Conservation (phyloP, 306 rosid species). For the Ceratonia siliqua region DNA sequence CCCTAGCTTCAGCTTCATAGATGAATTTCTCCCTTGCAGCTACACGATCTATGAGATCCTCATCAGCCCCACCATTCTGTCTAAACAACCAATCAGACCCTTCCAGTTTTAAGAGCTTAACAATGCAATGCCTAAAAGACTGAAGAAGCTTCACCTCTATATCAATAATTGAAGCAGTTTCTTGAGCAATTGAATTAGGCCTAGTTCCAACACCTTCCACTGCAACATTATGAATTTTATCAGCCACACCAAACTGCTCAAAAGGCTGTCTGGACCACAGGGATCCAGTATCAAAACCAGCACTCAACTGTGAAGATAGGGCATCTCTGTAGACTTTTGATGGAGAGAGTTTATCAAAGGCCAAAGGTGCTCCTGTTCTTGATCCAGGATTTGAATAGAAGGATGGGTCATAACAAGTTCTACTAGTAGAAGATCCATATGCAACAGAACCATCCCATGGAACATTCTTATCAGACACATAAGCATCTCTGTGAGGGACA, state of each 20-base stretch:
- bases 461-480: conserved; percentile 50
- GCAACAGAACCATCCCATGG: conserved; percentile 59
- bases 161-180: conserved; percentile 54
- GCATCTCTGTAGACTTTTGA: conserved; percentile 52
- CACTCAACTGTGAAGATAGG: conserved; percentile 57
- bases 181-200: conserved; percentile 47
- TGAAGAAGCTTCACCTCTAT: conserved; percentile 77
- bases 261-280: conserved; percentile 91
- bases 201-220: conserved; percentile 48
- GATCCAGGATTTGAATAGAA: conserved; percentile 52
- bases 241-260: conserved; percentile 85
- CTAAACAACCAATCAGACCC: conserved; percentile 93
- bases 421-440: conserved; percentile 54
- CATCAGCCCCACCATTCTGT: conserved; percentile 88
- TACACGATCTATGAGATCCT: conserved; percentile 80
- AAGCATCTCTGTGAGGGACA: conserved; percentile 56
- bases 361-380: conserved; percentile 57
- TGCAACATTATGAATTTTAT: conserved; percentile 42
- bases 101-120: conserved; percentile 79
- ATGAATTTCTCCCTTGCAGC: conserved; percentile 84
- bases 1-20: conserved; percentile 73
- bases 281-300: conserved; percentile 62
- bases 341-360: conserved; percentile 80
- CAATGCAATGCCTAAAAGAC: conserved; percentile 74
- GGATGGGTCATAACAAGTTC: conserved; percentile 43